Evolutionary conservation across 441 rosid species (phyloP), one percentile per base, ranked within the genome.

Genomic region (Populus hybrid): DNA sequence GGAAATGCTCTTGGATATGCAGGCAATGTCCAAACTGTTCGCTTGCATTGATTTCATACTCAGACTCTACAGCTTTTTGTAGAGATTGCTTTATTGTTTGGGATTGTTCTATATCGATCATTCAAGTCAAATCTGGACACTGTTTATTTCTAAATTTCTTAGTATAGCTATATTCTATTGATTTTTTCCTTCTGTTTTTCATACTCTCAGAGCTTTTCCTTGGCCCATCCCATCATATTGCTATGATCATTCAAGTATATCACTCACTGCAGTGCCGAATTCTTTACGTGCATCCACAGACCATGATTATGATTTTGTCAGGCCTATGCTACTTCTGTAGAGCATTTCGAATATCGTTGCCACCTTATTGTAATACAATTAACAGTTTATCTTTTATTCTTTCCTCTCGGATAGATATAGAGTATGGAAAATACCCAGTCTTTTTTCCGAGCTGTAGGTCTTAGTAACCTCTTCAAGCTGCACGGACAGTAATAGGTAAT

Each of bases 391-490:
- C 38, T 35, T 7, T 35, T 35, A 9, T 35, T 35, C 38, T 35
- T 35, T 35, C 38, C 38, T 35, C 38, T 0, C 38, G 38, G 53
- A 45, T 45, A 14, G 68, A 67, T 45, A 28, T 36, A 8, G 36
- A 23, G 12, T 38, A 35, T 64, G 28, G 9, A 1, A 50, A 35
- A 69, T 68, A 79, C 73, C 24, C 28, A 26, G 14, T n/a, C 53
- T 2, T 68, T 74, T 33, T n/a, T 71, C 56, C 67, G 72, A 56
- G 4, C 21, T 81, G 69, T 66, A 92, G 94, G 93, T 91, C 36
- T 75, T 90, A 90, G 95, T 94, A 59, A 31, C 97, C 93, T 76
- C 88, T 92, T 81, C 99, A 93, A 82, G 98, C 89, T 64, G 97
- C 93, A 5, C 71, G 93, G 73, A 93, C 98, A 7, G 92, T 87